Evolutionary conservation across 176 grass and related monocot genomes (phyloP).

Genomic region (Aegilops tauschii): DNA sequence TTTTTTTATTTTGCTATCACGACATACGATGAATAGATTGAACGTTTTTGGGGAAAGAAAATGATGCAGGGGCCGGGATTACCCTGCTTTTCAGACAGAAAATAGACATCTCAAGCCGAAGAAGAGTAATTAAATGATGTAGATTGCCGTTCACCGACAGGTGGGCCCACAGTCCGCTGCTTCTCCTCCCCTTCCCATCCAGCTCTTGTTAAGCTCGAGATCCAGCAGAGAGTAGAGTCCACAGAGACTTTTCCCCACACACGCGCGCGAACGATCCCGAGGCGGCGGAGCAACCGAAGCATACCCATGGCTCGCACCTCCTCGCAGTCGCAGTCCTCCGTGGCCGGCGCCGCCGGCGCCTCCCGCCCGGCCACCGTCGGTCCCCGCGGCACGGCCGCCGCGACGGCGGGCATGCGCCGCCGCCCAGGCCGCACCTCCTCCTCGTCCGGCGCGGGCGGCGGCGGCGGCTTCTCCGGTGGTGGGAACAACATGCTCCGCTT

Average conservation of each 20-base stretch:
- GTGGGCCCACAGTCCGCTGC: neutral
- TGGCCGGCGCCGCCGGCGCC: constrained; percentile 24
- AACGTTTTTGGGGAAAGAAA: too few species aligned
- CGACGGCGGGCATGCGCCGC: constrained; percentile 63
- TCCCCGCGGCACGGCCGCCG: constrained; percentile 63
- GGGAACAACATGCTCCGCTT: constrained; percentile 85
- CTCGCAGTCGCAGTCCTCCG: constrained; percentile 76
- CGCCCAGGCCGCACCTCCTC: constrained; percentile 29
- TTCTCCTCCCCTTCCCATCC: neutral
- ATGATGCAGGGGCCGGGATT: too few species aligned
- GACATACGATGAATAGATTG: too few species aligned
- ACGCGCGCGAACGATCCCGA: neutral
- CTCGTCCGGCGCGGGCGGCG: neutral
- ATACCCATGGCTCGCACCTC: constrained; percentile 57
- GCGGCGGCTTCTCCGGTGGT: constrained; percentile 42
- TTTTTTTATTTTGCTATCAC: too few species aligned
- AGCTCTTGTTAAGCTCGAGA: neutral
- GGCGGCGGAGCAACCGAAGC: constrained; percentile 3
- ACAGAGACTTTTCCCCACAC: constrained; percentile 3
- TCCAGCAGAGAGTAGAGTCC: neutral
- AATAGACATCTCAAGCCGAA: too few species aligned
- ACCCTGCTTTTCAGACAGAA: too few species aligned
- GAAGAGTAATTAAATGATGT: too few species aligned
- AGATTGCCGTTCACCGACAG: neutral
- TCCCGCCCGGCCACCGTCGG: constrained; percentile 54